Evolutionary conservation across 1,139 yeast species (phyloP).

Genomic region (Zygosaccharomyces pseudobailii): DNA sequence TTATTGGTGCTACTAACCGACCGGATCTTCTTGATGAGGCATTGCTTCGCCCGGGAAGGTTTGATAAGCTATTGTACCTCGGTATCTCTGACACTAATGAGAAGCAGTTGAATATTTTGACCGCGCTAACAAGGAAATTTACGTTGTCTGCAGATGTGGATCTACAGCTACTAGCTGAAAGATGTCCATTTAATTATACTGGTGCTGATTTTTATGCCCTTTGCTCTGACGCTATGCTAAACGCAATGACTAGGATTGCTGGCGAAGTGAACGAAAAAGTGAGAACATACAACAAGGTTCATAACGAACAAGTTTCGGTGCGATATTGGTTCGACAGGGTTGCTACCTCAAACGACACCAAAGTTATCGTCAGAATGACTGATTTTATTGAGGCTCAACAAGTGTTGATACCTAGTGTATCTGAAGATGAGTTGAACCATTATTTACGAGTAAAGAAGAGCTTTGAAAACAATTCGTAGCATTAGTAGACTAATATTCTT

Average conservation of each 20-base stretch:
- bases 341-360: constrained; percentile 62
- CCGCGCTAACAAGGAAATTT: constrained; percentile 86
- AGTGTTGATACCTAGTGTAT: constrained; percentile 78
- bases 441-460: constrained; percentile 70
- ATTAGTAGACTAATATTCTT: no score
- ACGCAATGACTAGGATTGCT: constrained; percentile 91
- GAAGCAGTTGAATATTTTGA: constrained; percentile 78
- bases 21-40: constrained; percentile 96
- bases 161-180: constrained; percentile 54
- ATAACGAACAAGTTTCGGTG: constrained; percentile 46
- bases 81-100: constrained; percentile 91
- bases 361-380: constrained; percentile 60
- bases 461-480: constrained; percentile 45
- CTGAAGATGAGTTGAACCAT: constrained; percentile 80
- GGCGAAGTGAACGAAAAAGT: constrained; percentile 66
- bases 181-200: constrained; percentile 83
- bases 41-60: constrained; percentile 87
- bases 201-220: constrained; percentile 98
- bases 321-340: constrained; percentile 91
- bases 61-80: constrained; percentile 87
- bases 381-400: constrained; percentile 74
- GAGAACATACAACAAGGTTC: constrained; percentile 44
- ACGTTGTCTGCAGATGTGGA: constrained; percentile 57
- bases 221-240: constrained; percentile 90
- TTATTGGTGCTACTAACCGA: constrained; percentile 94